A percentile compares a stretch with the other conserved stretches of the same genome.
phyloP scores from a whole-genome alignment of 257 asterid genomes.

The Paraleonurus japonicus region DNA sequence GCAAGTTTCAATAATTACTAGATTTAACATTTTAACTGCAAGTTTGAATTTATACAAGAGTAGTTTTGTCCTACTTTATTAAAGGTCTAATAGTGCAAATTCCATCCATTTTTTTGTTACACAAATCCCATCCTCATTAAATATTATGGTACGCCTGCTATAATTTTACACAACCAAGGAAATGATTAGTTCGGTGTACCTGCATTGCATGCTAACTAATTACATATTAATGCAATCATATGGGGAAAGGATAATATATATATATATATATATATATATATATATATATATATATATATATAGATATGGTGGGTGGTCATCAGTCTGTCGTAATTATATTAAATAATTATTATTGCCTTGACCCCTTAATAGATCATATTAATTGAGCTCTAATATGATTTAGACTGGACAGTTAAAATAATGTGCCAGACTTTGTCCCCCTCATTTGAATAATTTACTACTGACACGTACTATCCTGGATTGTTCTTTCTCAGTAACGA shows the following conservation, averaged over 20 bases:
- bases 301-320: conserved; percentile 14
- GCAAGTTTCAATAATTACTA: not conserved
- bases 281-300: not conserved
- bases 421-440: conserved; percentile 9
- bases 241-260: conserved; percentile 6
- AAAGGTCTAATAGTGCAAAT: not conserved
- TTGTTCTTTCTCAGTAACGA: not conserved
- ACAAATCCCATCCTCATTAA: not conserved
- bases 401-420: conserved; percentile 26
- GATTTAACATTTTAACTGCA: not conserved
- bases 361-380: conserved; percentile 35
- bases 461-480: not conserved
- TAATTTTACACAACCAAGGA: not conserved
- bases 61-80: not conserved
- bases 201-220: conserved; percentile 21
- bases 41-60: not conserved
- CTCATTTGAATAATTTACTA: not conserved
- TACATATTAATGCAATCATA: conserved; percentile 28
- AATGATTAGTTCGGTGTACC: conserved; percentile 20
- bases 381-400: conserved; percentile 30
- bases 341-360: conserved; percentile 27
- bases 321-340: conserved; percentile 23
- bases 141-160: not conserved
- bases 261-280: not conserved
- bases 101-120: too few species aligned